Evolutionary conservation across 441 rosid genomes (phyloP), one percentile per base, ranked within the genome.

Genomic region (Pelargonium citronellum): DNA sequence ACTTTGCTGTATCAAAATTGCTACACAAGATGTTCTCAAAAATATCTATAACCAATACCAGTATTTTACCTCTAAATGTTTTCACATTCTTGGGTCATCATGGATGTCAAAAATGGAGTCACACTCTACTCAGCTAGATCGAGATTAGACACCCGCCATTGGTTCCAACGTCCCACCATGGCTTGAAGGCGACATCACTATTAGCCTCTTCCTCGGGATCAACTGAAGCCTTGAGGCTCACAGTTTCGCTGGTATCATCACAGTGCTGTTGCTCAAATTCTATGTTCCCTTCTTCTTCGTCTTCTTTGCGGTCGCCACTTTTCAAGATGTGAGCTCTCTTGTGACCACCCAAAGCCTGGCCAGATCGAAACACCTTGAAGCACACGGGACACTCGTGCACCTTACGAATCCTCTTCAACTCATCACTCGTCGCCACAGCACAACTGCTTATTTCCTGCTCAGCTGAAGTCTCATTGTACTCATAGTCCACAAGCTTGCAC

Each of bases 331-430:
- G 91, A 74, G 75, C 72, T 78, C 80, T 86, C 82, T 75, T 84
- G 77, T 87, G 97, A 73, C 91, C 87, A 69, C 90, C 92, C 78
- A 87, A 77, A 73, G 87, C 96, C 78, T 82, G 85, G 63, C 81
- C 86, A 12, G 90, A 81, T 11, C 68, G 63, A 49, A 87, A 83
- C 51, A 19, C 55, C 82, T 72, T 86, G 8, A 68, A 73, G 79
- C 89, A 84, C 61, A 76, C 67, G 24, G 63, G 71, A 75, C 94
- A 88, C 67, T 61, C 64, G 68, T 76, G 74, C 78, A 22, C 78
- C 82, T 83, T 81, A 47, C 62, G 37, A 30, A 30, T 57, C 72
- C 66, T 78, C 67, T 69, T 71, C 30, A 71, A 49, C 69, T 58
- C 72, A 65, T 43, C 10, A 37, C 44, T 10, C 43, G 10, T 34